Base-by-base conservation (phyloP, 352 stramenopile genomes). In the Peronospora destructor region DNA sequence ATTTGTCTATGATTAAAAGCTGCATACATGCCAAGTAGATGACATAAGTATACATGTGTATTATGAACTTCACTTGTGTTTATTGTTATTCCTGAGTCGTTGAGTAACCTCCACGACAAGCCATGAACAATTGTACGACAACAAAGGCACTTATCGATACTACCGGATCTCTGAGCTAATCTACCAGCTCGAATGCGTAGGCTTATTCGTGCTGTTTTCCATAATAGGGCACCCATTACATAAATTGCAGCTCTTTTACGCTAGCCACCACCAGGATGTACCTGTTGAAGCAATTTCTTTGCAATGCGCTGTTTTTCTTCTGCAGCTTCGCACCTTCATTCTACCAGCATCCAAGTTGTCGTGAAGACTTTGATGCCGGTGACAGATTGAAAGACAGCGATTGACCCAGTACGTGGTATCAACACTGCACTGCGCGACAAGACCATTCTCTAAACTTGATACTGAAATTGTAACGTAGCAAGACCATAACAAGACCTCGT, bases 371-470 rank as follows among this genome's bases (percentile, higher is more conserved):
- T 3, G 28, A 12, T 12, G 7, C 10, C 8, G 28, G 1, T 32
- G 10, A 13, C 0, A 1, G 0, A 32, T 32, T 32, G 28, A 12
- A 9, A 32, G 23, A 26, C 23, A 26, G 2, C 5, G 23, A 26
- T 26, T 3, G 3, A 26, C 23, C 23, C 4, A 32, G 28, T 12
- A 32, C 28, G 8, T 32, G 39, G 38, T 13, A 16, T 33, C 16
- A 11, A 41, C 19, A 38, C 26, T 25, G 19, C 49, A 3, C 35
- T 57, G 25, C 41, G 47, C 42, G 36, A 57, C 47, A 49, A 49
- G 26, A 53, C 49, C 29, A 21, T 53, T 19, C 44, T 62, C 36
- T 57, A 3, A 32, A 6, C 3, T 26, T 4, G 13, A 48, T 39
- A 26, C 19, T 35, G 6, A 6, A 19, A 10, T n/a, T 36, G 32